phyloP scores from a whole-genome alignment of 2,329 filamentous ascomycete species.

The Penicillium aurantiogriseum region DNA sequence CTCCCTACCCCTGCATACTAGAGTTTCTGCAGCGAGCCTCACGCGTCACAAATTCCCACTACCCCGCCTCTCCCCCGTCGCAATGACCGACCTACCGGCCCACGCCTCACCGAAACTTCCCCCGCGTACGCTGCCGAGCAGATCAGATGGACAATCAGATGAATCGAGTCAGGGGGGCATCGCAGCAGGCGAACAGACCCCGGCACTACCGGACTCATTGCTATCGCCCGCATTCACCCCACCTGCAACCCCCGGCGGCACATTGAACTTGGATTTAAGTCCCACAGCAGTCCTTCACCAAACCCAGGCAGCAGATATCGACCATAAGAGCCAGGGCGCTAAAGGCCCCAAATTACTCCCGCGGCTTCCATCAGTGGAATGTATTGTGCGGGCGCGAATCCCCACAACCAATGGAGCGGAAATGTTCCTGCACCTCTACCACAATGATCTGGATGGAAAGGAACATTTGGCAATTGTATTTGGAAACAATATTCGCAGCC shows the following conservation, averaged over 20 bases:
- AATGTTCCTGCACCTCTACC: constrained; percentile 96
- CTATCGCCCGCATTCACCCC: constrained; percentile 54
- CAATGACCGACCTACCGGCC: constrained; percentile 57
- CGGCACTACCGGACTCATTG: constrained; percentile 52
- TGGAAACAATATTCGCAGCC: constrained; percentile 76
- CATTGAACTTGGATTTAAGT: constrained; percentile 28
- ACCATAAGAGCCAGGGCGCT: constrained; percentile 33
- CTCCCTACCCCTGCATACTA: neutral
- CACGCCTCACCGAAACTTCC: constrained; percentile 53
- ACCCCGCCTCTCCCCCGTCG: constrained; percentile 20
- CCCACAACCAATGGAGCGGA: constrained; percentile 88
- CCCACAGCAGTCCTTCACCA: constrained; percentile 31
- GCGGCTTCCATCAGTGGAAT: constrained; percentile 79
- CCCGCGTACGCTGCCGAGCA: constrained; percentile 32
- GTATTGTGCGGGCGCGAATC: constrained; percentile 90
- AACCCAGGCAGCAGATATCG: constrained; percentile 28
- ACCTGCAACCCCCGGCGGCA: constrained; percentile 45
- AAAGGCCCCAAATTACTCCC: constrained; percentile 71
- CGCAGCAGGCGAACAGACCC: constrained; percentile 38
- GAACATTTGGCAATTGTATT: constrained; percentile 98
- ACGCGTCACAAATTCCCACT: neutral
- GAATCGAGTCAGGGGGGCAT: constrained; percentile 22
- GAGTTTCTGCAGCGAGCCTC: neutral
- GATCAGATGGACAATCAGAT: constrained; percentile 17
- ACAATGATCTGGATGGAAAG: constrained; percentile 89